These are phyloP conservation scores for Metschnikowia henanensis DNA, from an alignment of 805 yeast species.

Conservation along the genomic window DNA sequence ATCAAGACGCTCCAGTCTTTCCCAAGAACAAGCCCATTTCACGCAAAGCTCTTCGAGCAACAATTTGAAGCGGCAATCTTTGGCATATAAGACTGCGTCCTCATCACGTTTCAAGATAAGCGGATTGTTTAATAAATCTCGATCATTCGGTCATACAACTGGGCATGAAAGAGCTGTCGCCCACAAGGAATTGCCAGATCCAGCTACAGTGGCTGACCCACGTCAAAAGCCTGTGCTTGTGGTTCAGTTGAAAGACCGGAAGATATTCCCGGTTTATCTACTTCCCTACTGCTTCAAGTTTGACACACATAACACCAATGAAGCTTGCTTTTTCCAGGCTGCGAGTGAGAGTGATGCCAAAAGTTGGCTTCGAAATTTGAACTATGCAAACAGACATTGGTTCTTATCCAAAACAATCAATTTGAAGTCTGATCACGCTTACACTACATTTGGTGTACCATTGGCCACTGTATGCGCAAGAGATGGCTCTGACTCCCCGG, in stretches of 20 bases:
- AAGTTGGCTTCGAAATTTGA: constrained; percentile 65
- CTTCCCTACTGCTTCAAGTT: constrained; percentile 50
- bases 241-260: constrained; percentile 46
- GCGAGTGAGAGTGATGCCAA: constrained; percentile 57
- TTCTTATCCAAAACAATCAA: constrained; percentile 44
- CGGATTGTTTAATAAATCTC: constrained; percentile 54
- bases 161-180: constrained; percentile 46
- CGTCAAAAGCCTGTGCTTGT: constrained; percentile 51
- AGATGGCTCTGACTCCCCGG: constrained; percentile 63
- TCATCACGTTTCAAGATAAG: constrained; percentile 51
- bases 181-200: constrained; percentile 61
- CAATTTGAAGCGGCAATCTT: constrained; percentile 37
- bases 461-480: constrained; percentile 71
- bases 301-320: constrained; percentile 43
- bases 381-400: constrained; percentile 55
- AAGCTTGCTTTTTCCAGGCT: constrained; percentile 69
- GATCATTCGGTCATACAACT: constrained; percentile 50
- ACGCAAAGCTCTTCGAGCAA: constrained; percentile 21
- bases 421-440: constrained; percentile 20
- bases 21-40: background rate
- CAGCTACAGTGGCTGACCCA: constrained; percentile 38
- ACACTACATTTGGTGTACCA: constrained; percentile 82
- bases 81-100: constrained; percentile 39
- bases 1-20: background rate
- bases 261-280: constrained; percentile 53